Base-by-base conservation (phyloP, 768 basidiomycete species). In the Rhodocollybia butyracea region DNA sequence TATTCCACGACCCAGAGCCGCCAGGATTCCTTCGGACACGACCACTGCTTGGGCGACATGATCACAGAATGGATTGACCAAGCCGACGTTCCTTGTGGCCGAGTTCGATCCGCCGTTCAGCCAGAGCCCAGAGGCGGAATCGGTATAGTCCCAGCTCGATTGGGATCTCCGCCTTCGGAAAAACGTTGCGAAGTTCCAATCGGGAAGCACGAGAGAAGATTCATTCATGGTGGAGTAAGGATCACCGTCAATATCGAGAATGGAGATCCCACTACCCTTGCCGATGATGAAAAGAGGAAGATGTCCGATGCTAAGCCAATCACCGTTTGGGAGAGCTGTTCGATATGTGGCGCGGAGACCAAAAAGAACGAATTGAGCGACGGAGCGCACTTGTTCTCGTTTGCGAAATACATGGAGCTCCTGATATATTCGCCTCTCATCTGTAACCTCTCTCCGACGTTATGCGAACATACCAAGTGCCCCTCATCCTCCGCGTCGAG, bases 331-430 rank as follows among this genome's bases (percentile, higher is more conserved):
- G 64, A 76, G 51, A 76, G 72, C 56, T 87, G 85, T 65, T 67
- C 63, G 0, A 63, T 76, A 2, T 87, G 85, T 61, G 63, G 58
- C 24, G 65, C 67, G n/a, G 59, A 64, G 36, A 75, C 79, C 1
- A 42, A 59, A 3, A 60, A 59, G 59, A 66, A 50, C 26, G 57
- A 55, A 31, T 75, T 85, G 73, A 73, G 65, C 15, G 76, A 79
- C 60, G 83, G 78, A 21, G 69, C 81, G 2, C 81, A 73, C 53
- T 62, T 84, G 6, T 70, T 77, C 43, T 83, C 83, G 0, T 83
- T 78, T 55, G 79, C 76, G 17, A 86, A 86, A 61, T 84, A 75
- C 59, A 65, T 84, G 15, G 83, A 86, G 63, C 62, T 84, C 3
- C 64, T 81, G 1, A 57, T 80, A 7, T 84, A 81, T 60, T 78